A percentile compares a stretch with the other conserved stretches of the same genome.
Evolutionary conservation across 306 rosid genomes (phyloP).

Genomic region (Clitoria ternatea): DNA sequence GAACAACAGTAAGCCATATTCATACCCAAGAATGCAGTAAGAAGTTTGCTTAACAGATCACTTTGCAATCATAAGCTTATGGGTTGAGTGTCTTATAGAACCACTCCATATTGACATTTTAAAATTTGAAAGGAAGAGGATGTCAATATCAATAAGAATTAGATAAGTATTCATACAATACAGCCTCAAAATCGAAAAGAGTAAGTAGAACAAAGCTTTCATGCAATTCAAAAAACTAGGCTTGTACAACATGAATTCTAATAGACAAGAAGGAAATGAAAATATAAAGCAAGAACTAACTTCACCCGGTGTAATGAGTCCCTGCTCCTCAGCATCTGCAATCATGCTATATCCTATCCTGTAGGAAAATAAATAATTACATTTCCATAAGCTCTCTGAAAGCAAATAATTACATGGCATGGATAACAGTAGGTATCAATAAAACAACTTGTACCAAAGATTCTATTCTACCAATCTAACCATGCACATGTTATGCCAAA

Average conservation of each 20-base stretch:
- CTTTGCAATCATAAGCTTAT: background rate
- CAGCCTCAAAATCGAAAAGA: background rate
- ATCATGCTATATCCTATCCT: constrained; percentile 85
- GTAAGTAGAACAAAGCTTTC: constrained; percentile 4
- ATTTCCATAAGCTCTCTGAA: background rate
- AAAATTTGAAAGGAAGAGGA: background rate
- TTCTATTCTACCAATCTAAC: background rate
- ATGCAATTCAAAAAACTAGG: background rate
- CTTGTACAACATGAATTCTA: background rate
- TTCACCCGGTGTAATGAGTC: constrained; percentile 68
- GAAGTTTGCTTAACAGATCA: background rate
- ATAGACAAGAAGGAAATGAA: background rate
- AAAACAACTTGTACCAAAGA: background rate
- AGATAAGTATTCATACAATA: too few relatives aligned
- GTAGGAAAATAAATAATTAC: constrained; percentile 23
- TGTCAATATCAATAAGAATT: background rate
- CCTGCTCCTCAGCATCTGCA: constrained; percentile 69
- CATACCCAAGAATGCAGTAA: background rate
- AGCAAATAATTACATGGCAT: background rate
- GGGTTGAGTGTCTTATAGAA: background rate
- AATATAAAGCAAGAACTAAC: constrained; percentile 42
- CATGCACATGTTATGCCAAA: too few relatives aligned
- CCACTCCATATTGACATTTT: background rate
- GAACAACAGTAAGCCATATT: constrained; percentile 10
- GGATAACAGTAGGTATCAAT: background rate